Base-by-base conservation (phyloP, 208 protist genomes). In the Trypanosomatidae sp. region DNA sequence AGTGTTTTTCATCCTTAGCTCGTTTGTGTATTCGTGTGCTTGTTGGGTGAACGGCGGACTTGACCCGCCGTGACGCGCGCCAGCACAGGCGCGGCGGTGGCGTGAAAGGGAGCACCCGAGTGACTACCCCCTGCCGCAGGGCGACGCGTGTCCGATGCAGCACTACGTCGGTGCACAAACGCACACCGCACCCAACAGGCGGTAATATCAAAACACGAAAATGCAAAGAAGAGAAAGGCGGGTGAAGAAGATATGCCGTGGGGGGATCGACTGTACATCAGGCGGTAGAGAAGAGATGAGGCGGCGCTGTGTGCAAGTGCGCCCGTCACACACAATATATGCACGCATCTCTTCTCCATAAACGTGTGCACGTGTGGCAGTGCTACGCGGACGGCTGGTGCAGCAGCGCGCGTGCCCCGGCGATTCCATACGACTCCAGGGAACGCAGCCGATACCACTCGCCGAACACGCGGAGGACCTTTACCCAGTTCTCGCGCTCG, bases 371-470 rank as follows among this genome's bases (percentile, higher is more conserved):
- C 30, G 46, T 28, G 44, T 68, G 44, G 15, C n/a, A 13, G 44
- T 52, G 25, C 64, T 58, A 72, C 3, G 65, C 19, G 44, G 77
- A 9, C 19, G 60, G 33, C 17, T 71, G 41, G 22, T 28, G n/a
- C 55, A 77, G 50, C 36, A 81, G 33, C 10, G 50, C 7, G 2
- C 50, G 41, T 36, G 55, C 66, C 19, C 69, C 49, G 6, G 71
- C 44, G 22, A 62, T 33, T 6, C 58, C 50, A 13, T 69, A 84
- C 36, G 76, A 77, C 76, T 95, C 90, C 55, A 95, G 50, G 52
- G 83, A 79, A 22, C 84, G 75, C 58, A 95, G 79, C 7, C 88
- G 85, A 70, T 93, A 93, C 91, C 91, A 95, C 80, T 95, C 88
- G 56, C 81, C 86, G 81, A 93, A 95, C 56, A 77, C 83, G 30